phyloP scores from a whole-genome alignment of 1,284 basidiomycete species.

The Trichosporon sp. region DNA sequence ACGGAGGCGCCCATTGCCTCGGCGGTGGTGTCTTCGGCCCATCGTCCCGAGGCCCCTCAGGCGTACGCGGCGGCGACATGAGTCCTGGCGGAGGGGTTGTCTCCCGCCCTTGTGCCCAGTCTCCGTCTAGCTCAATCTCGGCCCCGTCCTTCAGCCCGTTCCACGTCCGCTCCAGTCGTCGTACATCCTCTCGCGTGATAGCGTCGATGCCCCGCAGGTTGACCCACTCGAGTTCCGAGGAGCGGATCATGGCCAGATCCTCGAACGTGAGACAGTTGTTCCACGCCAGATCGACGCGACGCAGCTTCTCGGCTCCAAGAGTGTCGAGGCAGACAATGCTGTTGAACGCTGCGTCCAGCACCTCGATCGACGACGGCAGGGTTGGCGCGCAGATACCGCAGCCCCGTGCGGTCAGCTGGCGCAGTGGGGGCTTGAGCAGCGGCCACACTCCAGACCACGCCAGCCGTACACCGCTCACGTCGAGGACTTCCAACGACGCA shows the following conservation, averaged over 20 bases:
- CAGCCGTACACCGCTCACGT: constrained; percentile 27
- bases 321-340: background rate
- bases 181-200: constrained; percentile 35
- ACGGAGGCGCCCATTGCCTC: constrained; percentile 9
- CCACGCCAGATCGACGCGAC: constrained; percentile 29
- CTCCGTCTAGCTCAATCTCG: background rate
- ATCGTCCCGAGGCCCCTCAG: background rate
- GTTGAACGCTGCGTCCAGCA: background rate
- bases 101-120: background rate
- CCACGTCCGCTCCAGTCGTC: constrained; percentile 35
- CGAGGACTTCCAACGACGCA: constrained; percentile 19
- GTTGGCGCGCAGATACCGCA: constrained; percentile 9
- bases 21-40: background rate
- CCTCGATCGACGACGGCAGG: background rate
- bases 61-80: background rate
- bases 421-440: background rate
- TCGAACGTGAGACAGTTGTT: constrained; percentile 27
- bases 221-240: constrained; percentile 27
- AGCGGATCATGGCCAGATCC: background rate
- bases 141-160: constrained; percentile 19
- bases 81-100: background rate
- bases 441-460: constrained; percentile 16
- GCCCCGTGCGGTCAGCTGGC: constrained; percentile 10
- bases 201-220: constrained; percentile 40
- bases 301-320: constrained; percentile 16